Percentiles rank a stretch among this genome's conserved stretches.
phyloP scores from a whole-genome alignment of 768 basidiomycete species.

The Amanita phalloides region DNA sequence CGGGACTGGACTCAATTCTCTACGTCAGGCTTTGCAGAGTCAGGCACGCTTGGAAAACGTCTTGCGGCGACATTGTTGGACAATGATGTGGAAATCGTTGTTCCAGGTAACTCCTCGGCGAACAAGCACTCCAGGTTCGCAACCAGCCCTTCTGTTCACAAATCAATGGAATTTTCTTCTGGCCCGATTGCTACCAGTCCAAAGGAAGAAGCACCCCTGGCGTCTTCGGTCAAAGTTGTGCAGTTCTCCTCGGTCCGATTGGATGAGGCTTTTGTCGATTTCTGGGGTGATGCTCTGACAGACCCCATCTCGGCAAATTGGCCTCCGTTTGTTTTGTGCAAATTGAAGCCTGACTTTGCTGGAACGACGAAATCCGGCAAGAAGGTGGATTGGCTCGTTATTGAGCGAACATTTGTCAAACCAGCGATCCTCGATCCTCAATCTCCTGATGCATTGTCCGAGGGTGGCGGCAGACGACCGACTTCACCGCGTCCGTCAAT shows the following conservation, averaged over 20 bases:
- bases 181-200: not conserved
- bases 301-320: constrained; percentile 56
- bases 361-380: constrained; percentile 23
- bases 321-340: constrained; percentile 65
- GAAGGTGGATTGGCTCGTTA: constrained; percentile 50
- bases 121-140: constrained; percentile 11
- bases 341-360: constrained; percentile 36
- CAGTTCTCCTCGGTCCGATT: constrained; percentile 41
- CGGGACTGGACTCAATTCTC: constrained; percentile 65
- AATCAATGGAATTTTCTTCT: constrained; percentile 16
- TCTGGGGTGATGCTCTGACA: constrained; percentile 66
- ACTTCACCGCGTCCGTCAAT: constrained; percentile 5
- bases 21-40: constrained; percentile 45
- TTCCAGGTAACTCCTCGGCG: constrained; percentile 17
- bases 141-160: constrained; percentile 14
- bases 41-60: constrained; percentile 24
- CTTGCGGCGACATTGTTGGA: constrained; percentile 51
- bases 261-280: constrained; percentile 78
- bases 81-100: constrained; percentile 46
- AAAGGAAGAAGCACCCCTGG: constrained; percentile 7
- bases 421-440: constrained; percentile 22
- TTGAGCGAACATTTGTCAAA: constrained; percentile 49
- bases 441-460: constrained; percentile 7
- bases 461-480: not conserved
- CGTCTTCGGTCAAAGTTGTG: constrained; percentile 25